Evolutionary conservation across 768 basidiomycete genomes (phyloP).

Genomic region (Boletus vermiculosoides): DNA sequence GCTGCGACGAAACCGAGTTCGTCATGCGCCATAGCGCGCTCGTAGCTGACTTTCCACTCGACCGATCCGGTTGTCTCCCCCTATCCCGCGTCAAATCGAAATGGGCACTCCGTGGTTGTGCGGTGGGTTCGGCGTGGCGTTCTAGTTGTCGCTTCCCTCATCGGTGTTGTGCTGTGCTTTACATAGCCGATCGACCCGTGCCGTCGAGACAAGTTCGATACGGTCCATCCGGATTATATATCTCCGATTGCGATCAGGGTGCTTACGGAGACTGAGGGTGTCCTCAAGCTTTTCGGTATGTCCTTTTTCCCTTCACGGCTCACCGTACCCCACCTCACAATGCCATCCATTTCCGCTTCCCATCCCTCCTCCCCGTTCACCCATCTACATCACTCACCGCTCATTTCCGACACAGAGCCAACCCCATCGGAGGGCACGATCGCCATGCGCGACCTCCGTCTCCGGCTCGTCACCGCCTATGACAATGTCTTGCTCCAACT

Average conservation of each 20-base stretch:
- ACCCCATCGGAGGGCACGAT: constrained; percentile 24
- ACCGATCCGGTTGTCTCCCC: constrained; percentile 19
- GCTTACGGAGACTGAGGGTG: constrained; percentile 26
- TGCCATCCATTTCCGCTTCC: neutral
- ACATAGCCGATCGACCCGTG: constrained; percentile 21
- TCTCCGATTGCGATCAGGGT: constrained; percentile 28
- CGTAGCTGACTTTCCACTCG: constrained; percentile 28
- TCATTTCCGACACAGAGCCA: constrained; percentile 20
- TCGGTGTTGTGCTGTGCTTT: too few species aligned
- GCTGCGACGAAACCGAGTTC: constrained; percentile 30
- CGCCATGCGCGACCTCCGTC: constrained; percentile 23
- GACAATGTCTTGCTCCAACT: constrained; percentile 13
- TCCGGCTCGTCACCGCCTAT: constrained; percentile 23
- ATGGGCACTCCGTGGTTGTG: constrained; percentile 28
- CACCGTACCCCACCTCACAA: neutral
- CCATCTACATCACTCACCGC: neutral
- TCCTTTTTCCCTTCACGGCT: neutral
- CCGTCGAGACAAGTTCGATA: constrained; percentile 20
- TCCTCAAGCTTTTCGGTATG: constrained; percentile 30
- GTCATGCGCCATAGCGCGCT: constrained; percentile 27
- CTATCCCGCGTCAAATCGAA: constrained; percentile 18
- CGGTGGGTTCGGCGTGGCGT: constrained; percentile 1
- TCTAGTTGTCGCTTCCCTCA: too few species aligned
- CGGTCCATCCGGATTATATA: constrained; percentile 23
- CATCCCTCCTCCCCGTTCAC: neutral